Base-by-base conservation (phyloP, 805 yeast genomes). In the Cyberlindnera americana region DNA sequence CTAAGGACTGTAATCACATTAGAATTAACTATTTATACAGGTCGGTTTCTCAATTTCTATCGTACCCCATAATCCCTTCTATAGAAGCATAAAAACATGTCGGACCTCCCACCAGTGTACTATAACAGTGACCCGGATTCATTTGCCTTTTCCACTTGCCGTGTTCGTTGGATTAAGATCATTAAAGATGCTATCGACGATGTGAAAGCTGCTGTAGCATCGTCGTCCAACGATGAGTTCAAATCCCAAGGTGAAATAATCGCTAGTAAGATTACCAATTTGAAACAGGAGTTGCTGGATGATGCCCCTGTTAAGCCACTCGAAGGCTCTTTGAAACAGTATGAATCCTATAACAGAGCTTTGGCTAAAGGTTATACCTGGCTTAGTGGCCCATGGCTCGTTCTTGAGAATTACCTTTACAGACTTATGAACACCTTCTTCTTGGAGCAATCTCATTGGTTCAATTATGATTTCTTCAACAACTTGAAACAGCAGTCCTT, bases 321-420 rank as follows among this genome's bases (percentile, higher is more conserved):
- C 38, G 61, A 70, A 1, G 67, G 63, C n/a, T 62, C 61, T 8
- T 67, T 66, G 22, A 59, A 66, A 9, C 73, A 78, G 25, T 72
- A 81, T 41, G 58, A 60, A 11, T 66, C 75, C 6, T 90, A 77
- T 65, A 86, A 91, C 62, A 72, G 70, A 4, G 71, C 74, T 25
- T 63, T 80, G 51, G 56, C 53, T 18, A 17, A 19, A 25, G 27
- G 50, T 16, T 54, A 72, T 37, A 76, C 84, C 13, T 93, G 97
- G 97, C 65, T 69, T 33, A 70, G 81, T 8, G 95, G 91, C 1
- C 96, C 95, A 15, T 93, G 99, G 99, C 66, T 93, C 38, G 83
- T 72, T 55, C 67, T 83, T 29, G 99, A 95, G 61, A 83, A 96
- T 60, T 81, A 83, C 56, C 59, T 93, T 43, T 93, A 93, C 64